Evolutionary conservation across 495 filamentous ascomycete species (phyloP).

Genomic region (Parathielavia appendiculata): DNA sequence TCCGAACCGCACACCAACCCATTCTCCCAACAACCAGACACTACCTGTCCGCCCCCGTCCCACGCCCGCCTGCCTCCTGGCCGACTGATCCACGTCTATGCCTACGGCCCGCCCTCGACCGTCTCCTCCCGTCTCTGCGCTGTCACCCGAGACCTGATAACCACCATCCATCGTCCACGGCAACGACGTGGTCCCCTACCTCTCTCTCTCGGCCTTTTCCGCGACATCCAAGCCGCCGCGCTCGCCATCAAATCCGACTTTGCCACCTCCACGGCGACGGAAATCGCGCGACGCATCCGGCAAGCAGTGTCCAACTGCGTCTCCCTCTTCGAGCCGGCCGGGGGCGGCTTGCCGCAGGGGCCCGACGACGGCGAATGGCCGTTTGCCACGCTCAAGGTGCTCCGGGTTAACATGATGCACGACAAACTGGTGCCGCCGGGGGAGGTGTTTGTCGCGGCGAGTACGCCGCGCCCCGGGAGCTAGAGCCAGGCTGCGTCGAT

Average conservation of each 20-base stretch:
- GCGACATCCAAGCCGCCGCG: constrained; percentile 68
- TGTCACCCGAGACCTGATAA: constrained; percentile 69
- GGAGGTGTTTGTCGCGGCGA: constrained; percentile 69
- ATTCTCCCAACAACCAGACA: constrained; percentile 22
- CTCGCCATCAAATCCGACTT: constrained; percentile 67
- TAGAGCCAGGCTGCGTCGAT: constrained; percentile 34
- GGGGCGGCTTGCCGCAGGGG: no score
- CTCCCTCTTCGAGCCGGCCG: no score
- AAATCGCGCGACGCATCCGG: constrained; percentile 42
- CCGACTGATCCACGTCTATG: constrained; percentile 71
- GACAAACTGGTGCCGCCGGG: constrained; percentile 70
- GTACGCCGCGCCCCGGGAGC: constrained; percentile 53
- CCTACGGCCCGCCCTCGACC: constrained; percentile 69
- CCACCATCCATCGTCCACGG: constrained; percentile 68
- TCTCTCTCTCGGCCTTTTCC: constrained; percentile 67
- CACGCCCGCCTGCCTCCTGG: constrained; percentile 55
- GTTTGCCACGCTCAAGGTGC: constrained; percentile 58
- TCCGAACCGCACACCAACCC: constrained; percentile 35
- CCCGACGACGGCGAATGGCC: constrained; percentile 51
- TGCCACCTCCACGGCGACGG: constrained; percentile 55
- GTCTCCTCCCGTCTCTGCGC: constrained; percentile 67
- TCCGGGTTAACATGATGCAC: constrained; percentile 64
- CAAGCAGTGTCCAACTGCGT: no score
- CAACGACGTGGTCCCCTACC: constrained; percentile 67
- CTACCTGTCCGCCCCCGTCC: constrained; percentile 15